These are phyloP conservation scores for Coemansia biformis DNA, from an alignment of 192 early-diverging fungal species.

Conservation along the genomic window DNA sequence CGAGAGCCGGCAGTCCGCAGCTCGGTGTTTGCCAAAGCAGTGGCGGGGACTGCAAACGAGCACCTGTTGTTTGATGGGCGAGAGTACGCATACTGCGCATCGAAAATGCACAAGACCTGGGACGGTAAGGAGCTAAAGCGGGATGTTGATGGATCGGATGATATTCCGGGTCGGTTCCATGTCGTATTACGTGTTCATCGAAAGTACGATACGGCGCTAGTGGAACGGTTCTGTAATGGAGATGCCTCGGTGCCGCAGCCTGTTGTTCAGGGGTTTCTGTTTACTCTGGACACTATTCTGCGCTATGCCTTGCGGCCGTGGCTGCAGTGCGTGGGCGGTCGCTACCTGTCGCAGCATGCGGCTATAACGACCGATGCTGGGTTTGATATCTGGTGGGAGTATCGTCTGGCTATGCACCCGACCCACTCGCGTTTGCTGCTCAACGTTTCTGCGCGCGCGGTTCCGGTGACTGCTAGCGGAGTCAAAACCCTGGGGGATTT, in stretches of 20 bases:
- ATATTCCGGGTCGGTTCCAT: conserved; percentile 2
- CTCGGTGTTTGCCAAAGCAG: background rate
- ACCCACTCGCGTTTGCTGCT: conserved; percentile 3
- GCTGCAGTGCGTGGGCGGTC: too few species aligned
- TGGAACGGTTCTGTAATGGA: conserved; percentile 8
- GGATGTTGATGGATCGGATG: background rate
- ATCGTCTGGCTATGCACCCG: conserved; percentile 16
- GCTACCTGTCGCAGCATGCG: background rate
- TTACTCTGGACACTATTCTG: conserved; percentile 17
- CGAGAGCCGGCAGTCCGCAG: conserved; percentile 1
- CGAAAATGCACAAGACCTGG: conserved; percentile 13
- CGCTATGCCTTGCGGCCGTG: conserved; percentile 3
- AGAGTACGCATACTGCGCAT: conserved; percentile 21
- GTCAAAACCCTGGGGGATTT: conserved; percentile 6
- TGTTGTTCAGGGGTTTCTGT: conserved; percentile 17
- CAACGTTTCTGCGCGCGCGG: conserved; percentile 6
- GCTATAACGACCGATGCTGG: conserved; percentile 3
- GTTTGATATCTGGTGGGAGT: conserved; percentile 31
- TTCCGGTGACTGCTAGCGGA: conserved; percentile 6
- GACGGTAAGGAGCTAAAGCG: background rate
- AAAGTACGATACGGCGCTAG: conserved; percentile 8
- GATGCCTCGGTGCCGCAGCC: background rate
- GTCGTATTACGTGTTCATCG: conserved; percentile 10
- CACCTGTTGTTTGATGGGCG: conserved; percentile 17
- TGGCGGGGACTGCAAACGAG: background rate